Percentiles rank a stretch among this genome's conserved stretches.
Evolutionary conservation across 2,329 filamentous ascomycete species (phyloP).

Genomic region (Aspergillus phoenicis): DNA sequence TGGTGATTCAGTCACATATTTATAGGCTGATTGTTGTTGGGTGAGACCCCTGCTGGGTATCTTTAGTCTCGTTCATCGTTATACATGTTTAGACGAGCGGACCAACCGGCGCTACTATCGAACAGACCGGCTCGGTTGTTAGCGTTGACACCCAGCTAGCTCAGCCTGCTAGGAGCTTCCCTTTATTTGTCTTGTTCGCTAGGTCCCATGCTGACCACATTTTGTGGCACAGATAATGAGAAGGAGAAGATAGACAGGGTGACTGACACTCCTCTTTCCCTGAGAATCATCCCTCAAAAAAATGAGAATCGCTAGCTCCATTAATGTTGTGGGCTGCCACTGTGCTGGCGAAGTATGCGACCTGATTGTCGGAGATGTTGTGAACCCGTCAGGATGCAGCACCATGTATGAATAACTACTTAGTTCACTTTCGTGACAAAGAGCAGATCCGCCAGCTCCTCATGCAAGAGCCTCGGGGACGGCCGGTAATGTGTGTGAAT

Average conservation of each 20-base stretch:
- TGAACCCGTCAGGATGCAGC: slow-evolving; percentile 38
- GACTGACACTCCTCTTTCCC: no score
- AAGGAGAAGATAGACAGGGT: no score
- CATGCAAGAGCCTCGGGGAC: slow-evolving; percentile 51
- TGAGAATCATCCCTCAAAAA: no score
- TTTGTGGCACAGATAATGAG: no score
- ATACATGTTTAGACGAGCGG: background rate
- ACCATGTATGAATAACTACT: slow-evolving; percentile 56
- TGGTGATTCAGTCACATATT: background rate
- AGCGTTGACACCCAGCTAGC: background rate
- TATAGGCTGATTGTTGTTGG: no score
- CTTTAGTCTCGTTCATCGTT: no score
- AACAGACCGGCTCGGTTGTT: background rate
- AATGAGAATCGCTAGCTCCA: background rate
- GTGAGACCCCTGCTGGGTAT: no score
- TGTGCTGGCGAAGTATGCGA: slow-evolving; percentile 47
- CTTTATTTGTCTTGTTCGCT: no score
- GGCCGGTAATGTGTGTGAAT: slow-evolving; percentile 43
- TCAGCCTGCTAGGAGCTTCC: no score
- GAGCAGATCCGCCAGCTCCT: slow-evolving; percentile 48
- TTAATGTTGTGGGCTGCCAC: slow-evolving; percentile 22
- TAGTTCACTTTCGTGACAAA: slow-evolving; percentile 41
- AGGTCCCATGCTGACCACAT: no score
- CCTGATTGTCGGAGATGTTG: slow-evolving; percentile 52
- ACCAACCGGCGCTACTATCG: background rate